phyloP scores from a whole-genome alignment of 2,329 filamentous ascomycete genomes.

The Diaporthe amygdali region DNA sequence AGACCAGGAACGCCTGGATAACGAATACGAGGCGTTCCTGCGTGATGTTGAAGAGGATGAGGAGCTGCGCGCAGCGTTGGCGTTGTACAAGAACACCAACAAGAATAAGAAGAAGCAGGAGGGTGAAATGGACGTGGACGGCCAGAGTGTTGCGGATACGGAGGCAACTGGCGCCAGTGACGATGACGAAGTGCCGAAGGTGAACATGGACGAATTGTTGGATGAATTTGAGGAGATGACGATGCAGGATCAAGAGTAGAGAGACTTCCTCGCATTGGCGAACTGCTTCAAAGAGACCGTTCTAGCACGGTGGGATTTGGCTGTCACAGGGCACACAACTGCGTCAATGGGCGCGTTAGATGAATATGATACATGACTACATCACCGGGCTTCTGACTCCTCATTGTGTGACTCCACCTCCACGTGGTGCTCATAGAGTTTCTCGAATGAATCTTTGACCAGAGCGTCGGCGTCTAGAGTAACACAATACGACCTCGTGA shows the following conservation, averaged over 20 bases:
- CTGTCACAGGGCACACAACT: neutral
- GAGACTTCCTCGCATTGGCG: neutral
- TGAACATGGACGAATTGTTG: conserved; percentile 81
- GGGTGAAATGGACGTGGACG: conserved; percentile 45
- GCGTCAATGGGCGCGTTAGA: neutral
- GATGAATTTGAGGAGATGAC: conserved; percentile 93
- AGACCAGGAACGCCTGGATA: conserved; percentile 86
- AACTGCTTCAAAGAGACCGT: neutral
- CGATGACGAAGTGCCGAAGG: conserved; percentile 70
- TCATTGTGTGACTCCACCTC: too few relatives aligned
- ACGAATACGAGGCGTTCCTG: conserved; percentile 97
- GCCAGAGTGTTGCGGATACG: conserved; percentile 18
- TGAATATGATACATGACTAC: neutral
- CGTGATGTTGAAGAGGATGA: conserved; percentile 95
- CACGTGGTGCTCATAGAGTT: too few relatives aligned
- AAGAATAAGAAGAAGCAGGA: conserved; percentile 46
- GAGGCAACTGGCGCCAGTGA: conserved; percentile 48
- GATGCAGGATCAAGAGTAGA: conserved; percentile 58
- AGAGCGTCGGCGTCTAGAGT: too few relatives aligned
- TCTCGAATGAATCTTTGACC: too few relatives aligned
- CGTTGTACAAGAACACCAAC: conserved; percentile 78
- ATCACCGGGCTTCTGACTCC: neutral
- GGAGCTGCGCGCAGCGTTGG: conserved; percentile 82
- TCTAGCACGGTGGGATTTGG: neutral
- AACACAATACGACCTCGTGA: neutral